A percentile compares a stretch with the other conserved stretches of the same genome.
Conservation (phyloP, 73 alveolate genomes). For the Blepharisma stoltei region DNA sequence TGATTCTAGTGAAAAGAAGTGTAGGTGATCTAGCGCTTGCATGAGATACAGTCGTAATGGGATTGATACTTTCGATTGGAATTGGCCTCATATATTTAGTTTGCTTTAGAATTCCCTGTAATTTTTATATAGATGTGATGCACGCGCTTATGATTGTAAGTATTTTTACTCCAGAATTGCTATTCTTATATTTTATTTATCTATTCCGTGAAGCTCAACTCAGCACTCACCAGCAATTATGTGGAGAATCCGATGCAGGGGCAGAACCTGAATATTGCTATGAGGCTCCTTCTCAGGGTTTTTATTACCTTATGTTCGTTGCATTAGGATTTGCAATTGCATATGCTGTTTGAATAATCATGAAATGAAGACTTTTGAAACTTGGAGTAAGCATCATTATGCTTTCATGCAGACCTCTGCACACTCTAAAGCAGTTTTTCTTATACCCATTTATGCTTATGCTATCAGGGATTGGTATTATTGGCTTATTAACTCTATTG, state of each 20-base stretch:
- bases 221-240: not conserved
- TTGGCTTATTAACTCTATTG: not conserved
- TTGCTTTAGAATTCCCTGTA: slow-evolving; percentile 16
- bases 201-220: not conserved
- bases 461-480: not conserved
- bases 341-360: not conserved
- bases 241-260: not conserved
- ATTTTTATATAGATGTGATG: slow-evolving; percentile 2
- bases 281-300: not conserved
- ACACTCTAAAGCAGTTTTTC: slow-evolving; percentile 22
- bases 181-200: not conserved
- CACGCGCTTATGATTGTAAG: slow-evolving; percentile 20
- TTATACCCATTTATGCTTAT: slow-evolving; percentile 16
- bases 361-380: not conserved
- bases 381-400: not conserved
- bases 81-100: not conserved
- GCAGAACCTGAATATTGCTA: slow-evolving; percentile 30
- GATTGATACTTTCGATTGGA: not conserved
- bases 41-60: not conserved
- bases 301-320: not conserved
- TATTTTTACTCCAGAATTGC: not conserved
- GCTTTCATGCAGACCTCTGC: slow-evolving; percentile 16
- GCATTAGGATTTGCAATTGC: not conserved
- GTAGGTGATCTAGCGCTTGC: slow-evolving; percentile 25
- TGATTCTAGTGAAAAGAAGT: slow-evolving; percentile 1